phyloP scores from a whole-genome alignment of 2,329 filamentous ascomycete species.

The Aspergillus ibericus region DNA sequence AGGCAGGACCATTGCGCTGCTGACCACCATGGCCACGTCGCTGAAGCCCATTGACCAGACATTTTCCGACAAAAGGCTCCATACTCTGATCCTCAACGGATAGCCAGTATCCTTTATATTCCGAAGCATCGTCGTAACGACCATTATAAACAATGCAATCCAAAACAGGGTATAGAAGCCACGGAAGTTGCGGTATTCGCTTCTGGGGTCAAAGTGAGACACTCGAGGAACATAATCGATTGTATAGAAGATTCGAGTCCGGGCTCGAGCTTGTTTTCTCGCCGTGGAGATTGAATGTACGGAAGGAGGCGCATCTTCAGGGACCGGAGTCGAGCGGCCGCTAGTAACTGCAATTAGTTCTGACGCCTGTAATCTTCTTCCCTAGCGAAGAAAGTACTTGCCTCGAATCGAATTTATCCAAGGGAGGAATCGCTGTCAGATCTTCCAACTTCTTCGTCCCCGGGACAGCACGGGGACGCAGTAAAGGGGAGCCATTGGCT shows the following conservation, averaged over 20 bases:
- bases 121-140: constrained; percentile 86
- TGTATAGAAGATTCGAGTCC: constrained; percentile 84
- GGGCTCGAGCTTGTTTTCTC: constrained; percentile 78
- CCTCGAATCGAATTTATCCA: constrained; percentile 41
- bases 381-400: constrained; percentile 17
- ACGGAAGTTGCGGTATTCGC: constrained; percentile 89
- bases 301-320: constrained; percentile 90
- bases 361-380: neutral
- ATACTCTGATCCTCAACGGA: constrained; percentile 81
- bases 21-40: constrained; percentile 81
- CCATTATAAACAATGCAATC: constrained; percentile 96
- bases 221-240: constrained; percentile 88
- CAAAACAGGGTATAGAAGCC: constrained; percentile 99
- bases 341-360: constrained; percentile 47
- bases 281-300: constrained; percentile 81
- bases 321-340: constrained; percentile 78
- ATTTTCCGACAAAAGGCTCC: constrained; percentile 83
- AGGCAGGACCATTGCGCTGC: constrained; percentile 69
- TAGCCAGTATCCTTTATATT: constrained; percentile 93
- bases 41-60: constrained; percentile 81
- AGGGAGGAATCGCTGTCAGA: constrained; percentile 22
- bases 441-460: constrained; percentile 29
- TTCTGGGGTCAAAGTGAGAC: constrained; percentile 91
- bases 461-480: constrained; percentile 38
- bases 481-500: constrained; percentile 24